Evolutionary conservation across 2,329 filamentous ascomycete genomes (phyloP).

Genomic region (Neonectria ditissima): DNA sequence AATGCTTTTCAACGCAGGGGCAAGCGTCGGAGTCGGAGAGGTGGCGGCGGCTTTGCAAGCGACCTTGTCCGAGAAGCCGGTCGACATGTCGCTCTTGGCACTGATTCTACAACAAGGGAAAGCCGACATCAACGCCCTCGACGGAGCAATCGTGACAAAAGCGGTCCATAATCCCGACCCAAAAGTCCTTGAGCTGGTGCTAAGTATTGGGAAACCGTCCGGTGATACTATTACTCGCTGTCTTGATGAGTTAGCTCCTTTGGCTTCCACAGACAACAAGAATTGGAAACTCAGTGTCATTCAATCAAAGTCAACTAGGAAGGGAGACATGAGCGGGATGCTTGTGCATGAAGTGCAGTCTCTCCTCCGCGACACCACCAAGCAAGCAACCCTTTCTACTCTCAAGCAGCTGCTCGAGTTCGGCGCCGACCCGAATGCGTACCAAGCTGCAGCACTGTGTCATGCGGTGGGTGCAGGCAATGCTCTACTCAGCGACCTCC

Average conservation of each 20-base stretch:
- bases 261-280: conserved; percentile 60
- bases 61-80: conserved; percentile 57
- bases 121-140: conserved; percentile 64
- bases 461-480: conserved; percentile 61
- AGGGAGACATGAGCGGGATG: conserved; percentile 57
- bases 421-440: conserved; percentile 67
- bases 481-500: conserved; percentile 59
- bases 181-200: conserved; percentile 60
- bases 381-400: conserved; percentile 56
- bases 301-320: conserved; percentile 56
- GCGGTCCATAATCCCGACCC: conserved; percentile 59
- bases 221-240: conserved; percentile 57
- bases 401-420: conserved; percentile 61
- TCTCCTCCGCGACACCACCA: conserved; percentile 52
- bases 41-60: conserved; percentile 57
- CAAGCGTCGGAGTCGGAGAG: conserved; percentile 55
- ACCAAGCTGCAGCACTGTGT: conserved; percentile 63
- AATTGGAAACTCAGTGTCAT: conserved; percentile 62
- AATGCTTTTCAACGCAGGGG: conserved; percentile 60
- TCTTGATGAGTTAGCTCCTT: conserved; percentile 56
- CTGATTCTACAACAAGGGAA: conserved; percentile 63
- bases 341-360: conserved; percentile 65
- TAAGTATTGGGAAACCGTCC: conserved; percentile 59
- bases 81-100: conserved; percentile 63
- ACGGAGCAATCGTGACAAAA: conserved; percentile 57